A percentile compares a stretch with the other conserved stretches of the same genome.
Conservation (phyloP, 176 grass and related monocot genomes). For the Rhynchospora tenuis region DNA sequence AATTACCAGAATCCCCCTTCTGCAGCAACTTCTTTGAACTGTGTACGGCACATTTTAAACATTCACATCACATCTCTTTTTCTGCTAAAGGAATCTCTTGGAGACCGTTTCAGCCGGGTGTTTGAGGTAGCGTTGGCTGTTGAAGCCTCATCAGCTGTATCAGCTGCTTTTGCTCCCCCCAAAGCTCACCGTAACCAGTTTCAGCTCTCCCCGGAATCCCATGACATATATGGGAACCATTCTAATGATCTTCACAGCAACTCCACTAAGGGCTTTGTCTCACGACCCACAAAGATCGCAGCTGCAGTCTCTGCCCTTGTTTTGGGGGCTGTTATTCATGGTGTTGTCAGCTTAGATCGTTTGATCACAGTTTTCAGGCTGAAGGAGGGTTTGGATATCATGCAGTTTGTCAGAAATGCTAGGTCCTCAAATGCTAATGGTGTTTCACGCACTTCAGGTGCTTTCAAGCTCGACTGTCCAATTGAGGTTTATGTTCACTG, state of each 20-base stretch:
- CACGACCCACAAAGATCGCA: constrained; percentile 66
- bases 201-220: constrained; percentile 74
- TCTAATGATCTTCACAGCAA: constrained; percentile 57
- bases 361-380: constrained; percentile 76
- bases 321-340: constrained; percentile 80
- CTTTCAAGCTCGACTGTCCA: constrained; percentile 55
- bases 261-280: constrained; percentile 57
- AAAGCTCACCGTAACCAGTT: constrained; percentile 89
- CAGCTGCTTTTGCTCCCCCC: constrained; percentile 52
- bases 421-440: constrained; percentile 68
- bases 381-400: constrained; percentile 86
- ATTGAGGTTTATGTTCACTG: constrained; percentile 82
- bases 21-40: constrained; percentile 45
- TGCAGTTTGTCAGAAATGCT: constrained; percentile 62
- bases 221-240: constrained; percentile 74
- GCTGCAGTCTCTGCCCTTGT: constrained; percentile 87
- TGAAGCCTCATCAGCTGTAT: constrained; percentile 76
- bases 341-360: constrained; percentile 67
- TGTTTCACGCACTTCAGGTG: constrained; percentile 47
- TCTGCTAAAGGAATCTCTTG: constrained; percentile 90
- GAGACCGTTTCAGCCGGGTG: constrained; percentile 60
- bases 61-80: constrained; percentile 83
- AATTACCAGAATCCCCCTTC: constrained; percentile 60
- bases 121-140: constrained; percentile 83
- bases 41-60: constrained; percentile 56